A percentile compares a stretch with the other conserved stretches of the same genome.
Evolutionary conservation across 345 rosid species (phyloP).

Genomic region (Rubroshorea leprosula): DNA sequence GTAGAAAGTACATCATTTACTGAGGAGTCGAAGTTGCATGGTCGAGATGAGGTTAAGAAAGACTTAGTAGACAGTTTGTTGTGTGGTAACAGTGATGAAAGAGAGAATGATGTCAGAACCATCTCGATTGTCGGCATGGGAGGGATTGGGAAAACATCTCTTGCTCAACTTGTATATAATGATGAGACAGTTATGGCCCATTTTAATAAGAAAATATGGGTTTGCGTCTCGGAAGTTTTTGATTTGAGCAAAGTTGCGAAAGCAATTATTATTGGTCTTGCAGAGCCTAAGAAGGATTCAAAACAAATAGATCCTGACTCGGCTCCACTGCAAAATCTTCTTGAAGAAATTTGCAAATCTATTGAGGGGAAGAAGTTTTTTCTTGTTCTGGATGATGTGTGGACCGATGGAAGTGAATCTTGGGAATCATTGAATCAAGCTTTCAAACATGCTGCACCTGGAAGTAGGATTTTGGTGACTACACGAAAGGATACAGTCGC

Average conservation of each 20-base stretch:
- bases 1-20: background rate
- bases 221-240: constrained; percentile 18
- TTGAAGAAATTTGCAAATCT: background rate
- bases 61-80: background rate
- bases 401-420: constrained; percentile 9
- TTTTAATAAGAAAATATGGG: constrained; percentile 16
- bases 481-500: constrained; percentile 14
- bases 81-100: background rate
- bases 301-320: background rate
- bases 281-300: background rate
- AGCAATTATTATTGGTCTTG: constrained; percentile 3
- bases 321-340: background rate
- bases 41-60: background rate
- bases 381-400: constrained; percentile 24
- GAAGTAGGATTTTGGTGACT: constrained; percentile 19
- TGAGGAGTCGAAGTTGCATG: constrained; percentile 6
- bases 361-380: constrained; percentile 7
- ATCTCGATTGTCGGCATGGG: constrained; percentile 20
- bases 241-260: constrained; percentile 15
- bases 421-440: constrained; percentile 13
- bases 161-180: constrained; percentile 14
- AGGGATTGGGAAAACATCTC: constrained; percentile 21
- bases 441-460: background rate
- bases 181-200: background rate
- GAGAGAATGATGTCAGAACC: background rate